Percentiles rank a stretch among this genome's conserved stretches.
These are phyloP conservation scores for Calonectria fujianensis DNA, from an alignment of 2,329 filamentous ascomycete species.

Conservation along the genomic window DNA sequence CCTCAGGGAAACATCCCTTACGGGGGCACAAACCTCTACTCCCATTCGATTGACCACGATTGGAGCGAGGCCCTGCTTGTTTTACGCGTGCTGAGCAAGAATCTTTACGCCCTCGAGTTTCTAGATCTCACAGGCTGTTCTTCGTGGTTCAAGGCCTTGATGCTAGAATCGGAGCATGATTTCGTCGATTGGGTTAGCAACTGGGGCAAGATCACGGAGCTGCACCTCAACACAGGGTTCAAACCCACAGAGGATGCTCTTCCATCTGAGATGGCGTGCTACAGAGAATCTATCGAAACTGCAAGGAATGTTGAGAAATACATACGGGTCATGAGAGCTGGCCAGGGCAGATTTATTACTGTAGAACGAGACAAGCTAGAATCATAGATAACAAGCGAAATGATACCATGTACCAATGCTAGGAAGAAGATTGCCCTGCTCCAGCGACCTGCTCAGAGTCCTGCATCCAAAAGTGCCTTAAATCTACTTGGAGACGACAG, in stretches of 20 bases:
- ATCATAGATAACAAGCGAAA: constrained; percentile 35
- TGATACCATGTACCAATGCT: neutral
- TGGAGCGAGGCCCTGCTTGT: constrained; percentile 76
- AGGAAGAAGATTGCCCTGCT: neutral
- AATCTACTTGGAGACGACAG: constrained; percentile 48
- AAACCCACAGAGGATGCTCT: constrained; percentile 59
- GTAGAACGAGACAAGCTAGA: constrained; percentile 66
- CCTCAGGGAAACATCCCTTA: constrained; percentile 69
- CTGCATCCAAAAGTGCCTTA: constrained; percentile 56
- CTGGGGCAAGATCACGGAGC: constrained; percentile 71
- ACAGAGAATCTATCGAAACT: constrained; percentile 60
- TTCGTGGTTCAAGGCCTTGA: constrained; percentile 72
- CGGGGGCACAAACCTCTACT: constrained; percentile 74
- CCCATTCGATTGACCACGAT: constrained; percentile 74
- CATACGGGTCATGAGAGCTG: constrained; percentile 67
- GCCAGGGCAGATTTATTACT: constrained; percentile 68
- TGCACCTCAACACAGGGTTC: constrained; percentile 69
- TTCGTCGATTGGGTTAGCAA: constrained; percentile 72
- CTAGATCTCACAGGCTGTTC: constrained; percentile 77
- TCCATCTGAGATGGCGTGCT: constrained; percentile 58
- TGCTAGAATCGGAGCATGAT: constrained; percentile 64
- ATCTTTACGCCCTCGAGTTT: constrained; percentile 75
- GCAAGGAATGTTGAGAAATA: constrained; percentile 68
- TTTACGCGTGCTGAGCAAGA: constrained; percentile 72
- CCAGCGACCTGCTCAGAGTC: neutral